A percentile compares a stretch with the other conserved stretches of the same genome.
Conservation (phyloP, 202 grass and related monocot species). For the Schoenoplectus tabernaemontani region DNA sequence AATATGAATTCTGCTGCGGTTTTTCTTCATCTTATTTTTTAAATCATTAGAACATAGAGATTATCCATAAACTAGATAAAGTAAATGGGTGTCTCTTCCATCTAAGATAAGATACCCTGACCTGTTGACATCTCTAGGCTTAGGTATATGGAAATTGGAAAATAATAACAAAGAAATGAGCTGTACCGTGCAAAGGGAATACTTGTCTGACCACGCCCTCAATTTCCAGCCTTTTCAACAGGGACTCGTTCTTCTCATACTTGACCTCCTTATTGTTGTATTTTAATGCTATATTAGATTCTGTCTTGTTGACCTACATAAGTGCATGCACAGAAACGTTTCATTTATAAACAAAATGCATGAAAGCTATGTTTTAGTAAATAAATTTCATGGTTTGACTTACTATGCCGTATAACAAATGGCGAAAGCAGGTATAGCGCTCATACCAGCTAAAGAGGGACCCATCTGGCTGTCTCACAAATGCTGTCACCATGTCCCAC, state of each 20-base stretch:
- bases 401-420: constrained; percentile 91
- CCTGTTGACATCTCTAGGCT: not conserved
- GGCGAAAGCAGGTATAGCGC: constrained; percentile 58
- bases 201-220: constrained; percentile 90
- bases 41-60: not conserved
- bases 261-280: constrained; percentile 56
- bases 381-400: constrained; percentile 19
- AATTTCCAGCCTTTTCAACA: constrained; percentile 66
- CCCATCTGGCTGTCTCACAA: constrained; percentile 82
- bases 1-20: not conserved
- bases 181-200: constrained; percentile 82
- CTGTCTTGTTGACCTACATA: constrained; percentile 76
- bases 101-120: not conserved
- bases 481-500: constrained; percentile 84
- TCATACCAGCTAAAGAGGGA: constrained; percentile 93
- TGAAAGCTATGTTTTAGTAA: constrained; percentile 13
- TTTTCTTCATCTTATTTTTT: not conserved
- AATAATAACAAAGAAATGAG: constrained; percentile 12
- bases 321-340: constrained; percentile 19
- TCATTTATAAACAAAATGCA: constrained; percentile 28
- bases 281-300: constrained; percentile 42
- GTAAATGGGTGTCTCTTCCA: not conserved
- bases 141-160: constrained; percentile 4
- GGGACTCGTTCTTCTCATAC: constrained; percentile 46
- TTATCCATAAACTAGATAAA: not conserved